These are phyloP conservation scores for Sclerotinia sclerotiorum DNA, from an alignment of 2,329 filamentous ascomycete genomes.

Conservation along the genomic window DNA sequence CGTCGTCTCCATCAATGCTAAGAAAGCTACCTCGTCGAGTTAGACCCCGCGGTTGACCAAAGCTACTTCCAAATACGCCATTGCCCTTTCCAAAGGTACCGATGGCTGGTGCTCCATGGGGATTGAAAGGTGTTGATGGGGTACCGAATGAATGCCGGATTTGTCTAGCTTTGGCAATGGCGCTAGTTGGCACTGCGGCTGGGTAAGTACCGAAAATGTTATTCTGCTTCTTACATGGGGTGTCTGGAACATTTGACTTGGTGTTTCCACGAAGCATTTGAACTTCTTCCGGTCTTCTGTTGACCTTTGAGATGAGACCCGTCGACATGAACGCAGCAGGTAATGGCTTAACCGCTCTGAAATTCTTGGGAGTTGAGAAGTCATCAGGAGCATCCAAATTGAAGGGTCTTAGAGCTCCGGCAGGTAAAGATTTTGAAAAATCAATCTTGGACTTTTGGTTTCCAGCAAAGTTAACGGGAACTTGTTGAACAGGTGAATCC, in stretches of 20 bases:
- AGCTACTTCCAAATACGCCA: conserved; percentile 60
- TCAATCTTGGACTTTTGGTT: conserved; percentile 52
- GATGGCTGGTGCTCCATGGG: conserved; percentile 48
- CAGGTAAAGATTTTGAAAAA: conserved; percentile 75
- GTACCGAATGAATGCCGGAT: conserved; percentile 73
- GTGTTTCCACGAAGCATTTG: conserved; percentile 50
- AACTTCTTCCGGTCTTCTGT: conserved; percentile 73
- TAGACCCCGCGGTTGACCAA: conserved; percentile 44
- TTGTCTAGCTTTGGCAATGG: conserved; percentile 59
- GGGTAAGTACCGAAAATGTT: conserved; percentile 69
- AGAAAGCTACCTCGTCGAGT: conserved; percentile 65
- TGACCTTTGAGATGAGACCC: conserved; percentile 91
- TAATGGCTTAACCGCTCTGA: conserved; percentile 73
- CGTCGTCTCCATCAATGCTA: conserved; percentile 70
- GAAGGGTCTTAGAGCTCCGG: conserved; percentile 57
- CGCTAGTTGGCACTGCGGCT: conserved; percentile 55
- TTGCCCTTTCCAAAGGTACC: conserved; percentile 54
- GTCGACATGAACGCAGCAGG: conserved; percentile 91
- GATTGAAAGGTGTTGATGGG: conserved; percentile 79
- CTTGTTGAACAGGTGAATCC: conserved; percentile 63
- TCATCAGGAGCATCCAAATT: conserved; percentile 46
- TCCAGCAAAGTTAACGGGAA: conserved; percentile 55
- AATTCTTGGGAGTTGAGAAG: conserved; percentile 73
- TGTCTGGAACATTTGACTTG: conserved; percentile 80
- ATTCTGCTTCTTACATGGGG: conserved; percentile 87